Conservation (phyloP, 805 yeast species). For the Zygosaccharomyces pseudorouxii region DNA sequence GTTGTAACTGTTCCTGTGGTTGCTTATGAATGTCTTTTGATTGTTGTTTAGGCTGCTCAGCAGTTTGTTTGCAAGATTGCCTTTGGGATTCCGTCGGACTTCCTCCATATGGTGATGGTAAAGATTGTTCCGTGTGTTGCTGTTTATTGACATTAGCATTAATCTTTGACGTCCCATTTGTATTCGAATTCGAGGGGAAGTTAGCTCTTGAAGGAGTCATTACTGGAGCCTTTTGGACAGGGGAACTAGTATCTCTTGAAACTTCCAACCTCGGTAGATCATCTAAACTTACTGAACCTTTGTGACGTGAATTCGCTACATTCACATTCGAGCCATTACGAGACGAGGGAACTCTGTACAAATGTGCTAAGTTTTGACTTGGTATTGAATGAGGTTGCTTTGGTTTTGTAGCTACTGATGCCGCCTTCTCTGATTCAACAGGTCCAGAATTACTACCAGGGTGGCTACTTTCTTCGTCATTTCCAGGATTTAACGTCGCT, state of each 20-base stretch:
- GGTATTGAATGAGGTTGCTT: background rate
- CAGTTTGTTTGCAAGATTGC: background rate
- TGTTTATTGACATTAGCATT: background rate
- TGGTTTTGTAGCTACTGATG: background rate
- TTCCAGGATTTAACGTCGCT: conserved; percentile 7
- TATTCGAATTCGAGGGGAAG: background rate
- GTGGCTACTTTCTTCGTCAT: conserved; percentile 3
- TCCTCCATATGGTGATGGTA: background rate
- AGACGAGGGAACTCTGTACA: conserved; percentile 1
- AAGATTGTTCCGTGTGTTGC: background rate
- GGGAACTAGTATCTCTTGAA: background rate
- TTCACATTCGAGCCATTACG: background rate
- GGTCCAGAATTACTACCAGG: background rate
- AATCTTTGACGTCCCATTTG: background rate
- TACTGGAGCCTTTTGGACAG: background rate
- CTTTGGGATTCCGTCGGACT: background rate
- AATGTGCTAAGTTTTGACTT: background rate
- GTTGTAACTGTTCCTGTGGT: background rate
- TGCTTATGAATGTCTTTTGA: background rate
- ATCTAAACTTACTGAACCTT: background rate
- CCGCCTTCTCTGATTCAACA: background rate
- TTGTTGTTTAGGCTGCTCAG: conserved; percentile 1
- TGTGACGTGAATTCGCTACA: background rate
- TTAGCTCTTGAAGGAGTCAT: background rate
- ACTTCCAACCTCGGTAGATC: conserved; percentile 2